Base-by-base conservation (phyloP, 2,329 filamentous ascomycete species). In the Nannizzia gypsea region DNA sequence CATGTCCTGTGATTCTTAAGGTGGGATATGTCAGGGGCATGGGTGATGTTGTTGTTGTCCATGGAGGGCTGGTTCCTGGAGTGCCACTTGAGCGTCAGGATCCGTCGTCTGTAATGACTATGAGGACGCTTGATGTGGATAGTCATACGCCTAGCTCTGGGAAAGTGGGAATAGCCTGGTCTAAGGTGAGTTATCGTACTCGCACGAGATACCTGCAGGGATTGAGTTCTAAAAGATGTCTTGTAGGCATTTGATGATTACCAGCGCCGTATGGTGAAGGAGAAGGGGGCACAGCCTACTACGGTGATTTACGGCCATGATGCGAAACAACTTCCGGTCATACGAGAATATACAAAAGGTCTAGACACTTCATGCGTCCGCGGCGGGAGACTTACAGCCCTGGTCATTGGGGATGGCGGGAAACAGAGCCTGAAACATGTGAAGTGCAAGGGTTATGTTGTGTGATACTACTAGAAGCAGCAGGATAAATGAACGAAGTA, bases 271-370 rank as follows among this genome's bases (percentile, higher is more conserved):
- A 44, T 38, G 17, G 13, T 17, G 17, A 52, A 56, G 15, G 50
- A 40, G 13, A 15, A 56, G 17, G n/a, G 28, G n/a, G 64, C 69
- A 24, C 59, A 69, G 24, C 77, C 81, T 8, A 82, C 78, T 44
- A 89, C 88, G 0, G 86, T 95, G 44, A 80, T 95, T 60, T 96
- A 95, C 72, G 91, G 91, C 3, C 92, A 97, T 70, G 89, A 96
- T 70, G 83, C 89, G 22, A 85, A 85, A 67, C 75, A 76, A 2
- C 90, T 90, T 0, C 80, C 95, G 26, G 80, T 81, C 67, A 73
- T 87, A 17, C 72, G 82, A 56, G 78, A 81, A 56, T 95, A 89
- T 72, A 88, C 86, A 3, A 89, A 90, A 68, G 93, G 93, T 0
- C 77, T 97, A 54, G 93, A 97, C 72, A 88, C 87, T 0, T 86